phyloP scores from a whole-genome alignment of 805 yeast species.

The Wickerhamiella cacticola region DNA sequence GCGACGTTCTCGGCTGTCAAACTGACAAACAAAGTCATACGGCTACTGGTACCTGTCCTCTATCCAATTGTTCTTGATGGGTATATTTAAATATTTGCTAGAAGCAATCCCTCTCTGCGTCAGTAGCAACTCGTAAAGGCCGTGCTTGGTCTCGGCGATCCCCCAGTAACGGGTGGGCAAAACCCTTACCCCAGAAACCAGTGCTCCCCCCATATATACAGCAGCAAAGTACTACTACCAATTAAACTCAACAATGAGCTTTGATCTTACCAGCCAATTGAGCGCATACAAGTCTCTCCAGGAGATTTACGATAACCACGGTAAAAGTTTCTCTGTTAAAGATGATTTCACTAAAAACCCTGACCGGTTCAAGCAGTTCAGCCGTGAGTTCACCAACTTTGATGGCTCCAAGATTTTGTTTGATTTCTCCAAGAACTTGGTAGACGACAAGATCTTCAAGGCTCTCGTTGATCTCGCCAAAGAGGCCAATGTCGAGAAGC shows the following conservation, averaged over 20 bases:
- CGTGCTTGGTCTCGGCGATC: too few species aligned
- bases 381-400: slow-evolving; percentile 67
- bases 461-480: slow-evolving; percentile 67
- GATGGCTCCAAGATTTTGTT: slow-evolving; percentile 84
- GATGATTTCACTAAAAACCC: slow-evolving; percentile 69
- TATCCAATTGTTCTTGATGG: too few species aligned
- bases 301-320: slow-evolving; percentile 52
- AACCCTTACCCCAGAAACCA: too few species aligned
- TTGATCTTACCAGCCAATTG: slow-evolving; percentile 32
- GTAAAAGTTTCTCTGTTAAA: slow-evolving; percentile 59
- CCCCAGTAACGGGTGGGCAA: too few species aligned
- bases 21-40: too few species aligned
- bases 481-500: slow-evolving; percentile 75
- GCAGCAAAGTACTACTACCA: background rate
- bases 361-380: slow-evolving; percentile 59
- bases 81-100: too few species aligned
- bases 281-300: slow-evolving; percentile 79
- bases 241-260: background rate
- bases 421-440: slow-evolving; percentile 89
- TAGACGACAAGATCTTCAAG: slow-evolving; percentile 68
- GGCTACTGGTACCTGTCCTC: too few species aligned
- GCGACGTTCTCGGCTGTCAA: too few species aligned
- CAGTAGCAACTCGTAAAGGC: too few species aligned
- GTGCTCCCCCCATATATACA: background rate
- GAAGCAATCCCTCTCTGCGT: too few species aligned